Evolutionary conservation across 768 basidiomycete species (phyloP), one percentile per base, ranked within the genome.

Genomic region (Mrakia gelida): DNA sequence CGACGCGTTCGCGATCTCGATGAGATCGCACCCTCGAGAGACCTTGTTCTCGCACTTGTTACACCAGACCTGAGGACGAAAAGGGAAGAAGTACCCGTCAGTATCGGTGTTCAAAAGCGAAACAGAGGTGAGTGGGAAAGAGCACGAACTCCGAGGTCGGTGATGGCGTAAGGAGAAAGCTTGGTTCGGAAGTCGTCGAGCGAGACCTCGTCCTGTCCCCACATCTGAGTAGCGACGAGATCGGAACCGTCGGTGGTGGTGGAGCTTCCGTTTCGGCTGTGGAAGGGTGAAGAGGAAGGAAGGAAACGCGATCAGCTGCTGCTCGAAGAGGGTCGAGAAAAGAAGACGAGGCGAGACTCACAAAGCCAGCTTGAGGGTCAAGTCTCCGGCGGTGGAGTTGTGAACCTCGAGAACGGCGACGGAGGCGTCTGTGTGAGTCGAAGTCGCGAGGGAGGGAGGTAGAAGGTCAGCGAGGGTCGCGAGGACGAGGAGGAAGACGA

Each of bases 291-390:
- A 62, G 30, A 62, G 23, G 28, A 41, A n/a, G n/a, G 30, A n/a
- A 26, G 26, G 41, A 45, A 10, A 45, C 11, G 45, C 15, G 34
- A 54, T 41, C 8, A 56, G 32, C 4, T 34, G 3, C 7, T 32
- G 16, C 21, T 52, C 18, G 49, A 21, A 9, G 18, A 52, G 18
- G 3, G 4, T 52, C 49, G 49, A 30, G n/a, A n/a, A n/a, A n/a
- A n/a, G n/a, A 63, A 43, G 59, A 30, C 52, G 41, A 21, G 73
- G 2, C n/a, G 10, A 34, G 2, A 78, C 79, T 67, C 38, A 81
- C 80, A 83, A 82, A 13, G 80, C 81, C 79, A 83, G 79, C n/a
- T 80, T 75, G 32, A 83, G 80, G 54, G 80, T 79, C 70, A 80
- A 61, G 0, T 62, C 79, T 38, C 75, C 38, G 41, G 79, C 32